A percentile compares a stretch with the other conserved stretches of the same genome.
Conservation (phyloP, 305 asterid species). For the Striga hermonthica region DNA sequence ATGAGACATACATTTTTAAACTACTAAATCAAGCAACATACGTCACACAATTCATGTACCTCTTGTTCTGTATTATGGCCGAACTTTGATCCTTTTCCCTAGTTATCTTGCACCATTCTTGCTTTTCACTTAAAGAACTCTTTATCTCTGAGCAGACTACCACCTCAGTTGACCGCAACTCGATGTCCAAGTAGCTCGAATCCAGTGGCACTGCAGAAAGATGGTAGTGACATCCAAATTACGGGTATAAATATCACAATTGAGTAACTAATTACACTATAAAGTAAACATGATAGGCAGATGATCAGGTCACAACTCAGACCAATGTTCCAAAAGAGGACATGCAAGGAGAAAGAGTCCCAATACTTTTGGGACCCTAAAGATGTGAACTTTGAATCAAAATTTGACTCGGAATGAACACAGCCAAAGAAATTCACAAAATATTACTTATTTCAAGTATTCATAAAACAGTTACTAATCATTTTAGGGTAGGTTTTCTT, state of each 20-base stretch:
- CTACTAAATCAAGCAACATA: background rate
- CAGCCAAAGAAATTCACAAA: background rate
- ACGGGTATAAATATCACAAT: conserved; percentile 18
- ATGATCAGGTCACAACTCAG: conserved; percentile 7
- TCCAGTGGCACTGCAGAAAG: conserved; percentile 60
- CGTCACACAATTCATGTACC: conserved; percentile 37
- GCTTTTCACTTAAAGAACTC: conserved; percentile 46
- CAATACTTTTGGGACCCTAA: background rate
- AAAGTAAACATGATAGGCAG: background rate
- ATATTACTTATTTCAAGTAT: background rate
- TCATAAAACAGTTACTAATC: conserved; percentile 7
- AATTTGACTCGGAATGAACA: background rate
- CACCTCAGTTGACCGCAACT: conserved; percentile 51
- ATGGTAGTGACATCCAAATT: conserved; percentile 22
- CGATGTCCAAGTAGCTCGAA: conserved; percentile 58
- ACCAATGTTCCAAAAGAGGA: conserved; percentile 11
- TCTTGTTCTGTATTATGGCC: conserved; percentile 59
- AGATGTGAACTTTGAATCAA: conserved; percentile 10
- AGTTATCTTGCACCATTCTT: conserved; percentile 80
- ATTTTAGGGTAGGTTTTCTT: background rate
- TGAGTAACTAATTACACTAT: background rate
- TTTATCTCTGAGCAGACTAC: conserved; percentile 54
- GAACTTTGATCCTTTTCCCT: conserved; percentile 69
- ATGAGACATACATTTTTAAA: background rate
- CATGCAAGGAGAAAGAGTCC: background rate